Base-by-base conservation (phyloP, 2,329 filamentous ascomycete genomes). In the Talaromyces sp. region DNA sequence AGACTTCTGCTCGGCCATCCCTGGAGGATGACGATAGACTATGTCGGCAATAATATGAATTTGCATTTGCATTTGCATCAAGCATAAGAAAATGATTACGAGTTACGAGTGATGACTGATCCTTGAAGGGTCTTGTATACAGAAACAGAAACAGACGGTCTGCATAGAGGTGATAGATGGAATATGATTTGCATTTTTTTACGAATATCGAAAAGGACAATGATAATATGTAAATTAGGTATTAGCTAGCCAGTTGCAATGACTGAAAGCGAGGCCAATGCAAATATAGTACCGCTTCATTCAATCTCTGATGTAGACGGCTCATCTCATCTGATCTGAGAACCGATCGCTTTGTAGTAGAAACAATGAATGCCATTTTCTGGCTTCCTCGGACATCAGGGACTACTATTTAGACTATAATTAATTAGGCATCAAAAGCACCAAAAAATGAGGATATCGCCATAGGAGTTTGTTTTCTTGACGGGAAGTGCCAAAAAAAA, bases 101-200 rank as follows among this genome's bases (percentile, higher is more conserved):
- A 64, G 15, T 59, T 58, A 59, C 25, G 51, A 58, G 38, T 34
- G n/a, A 64, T 58, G 53, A 64, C n/a, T 47, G 53, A 36, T 25
- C 19, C 53, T 3, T 34, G n/a, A 2, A 38, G n/a, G 31, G 31
- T 56, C 31, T 19, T 54, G 51, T 56, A 19, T 56, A 56, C 53
- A 56, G 53, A 56, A 54, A 22, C 31, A 56, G 53, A 22, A 34
- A 34, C 29, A 56, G 15, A 56, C 11, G 22, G 17, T 1, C 22
- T 38, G 53, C 31, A 56, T 56, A 56, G 51, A 56, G 51, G 15
- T 25, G 53, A 38, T 36, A 56, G 53, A 56, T 36, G 53, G 22
- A 36, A 34, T 27, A 53, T 53, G 6, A 53, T 3, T n/a, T 53
- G 49, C 25, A 17, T 51, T 51, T 53, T 29, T 25, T 22, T 49